phyloP scores from a whole-genome alignment of 2,329 filamentous ascomycete genomes.

The Colletotrichum trifolii region DNA sequence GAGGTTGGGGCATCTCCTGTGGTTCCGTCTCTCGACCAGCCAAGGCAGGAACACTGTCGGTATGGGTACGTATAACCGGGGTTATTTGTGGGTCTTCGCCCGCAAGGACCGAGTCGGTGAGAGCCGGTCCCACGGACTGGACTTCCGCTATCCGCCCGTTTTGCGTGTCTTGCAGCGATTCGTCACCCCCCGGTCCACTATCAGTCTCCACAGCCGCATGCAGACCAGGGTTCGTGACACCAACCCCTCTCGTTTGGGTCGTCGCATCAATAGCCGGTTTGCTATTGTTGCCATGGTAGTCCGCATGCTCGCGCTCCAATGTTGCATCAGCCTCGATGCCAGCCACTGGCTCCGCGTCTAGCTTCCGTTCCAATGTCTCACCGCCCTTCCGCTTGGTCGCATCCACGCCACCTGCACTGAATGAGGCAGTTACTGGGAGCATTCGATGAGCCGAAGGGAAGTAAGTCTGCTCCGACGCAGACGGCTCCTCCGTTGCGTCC shows the following conservation, averaged over 20 bases:
- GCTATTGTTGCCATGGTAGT: conserved; percentile 27
- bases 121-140: conserved; percentile 35
- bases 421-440: conserved; percentile 3
- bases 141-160: conserved; percentile 36
- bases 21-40: conserved; percentile 36
- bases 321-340: conserved; percentile 33
- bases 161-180: conserved; percentile 37
- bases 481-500: conserved; percentile 12
- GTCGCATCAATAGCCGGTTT: conserved; percentile 17
- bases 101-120: conserved; percentile 38
- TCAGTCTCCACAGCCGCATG: conserved; percentile 33
- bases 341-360: conserved; percentile 24
- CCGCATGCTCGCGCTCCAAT: conserved; percentile 27
- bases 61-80: conserved; percentile 17
- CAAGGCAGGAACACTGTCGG: conserved; percentile 13
- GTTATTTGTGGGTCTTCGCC: conserved; percentile 33
- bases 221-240: conserved; percentile 22
- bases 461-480: conserved; percentile 4
- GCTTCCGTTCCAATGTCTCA: conserved; percentile 25
- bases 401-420: conserved; percentile 4
- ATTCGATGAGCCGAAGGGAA: conserved; percentile 16
- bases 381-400: conserved; percentile 32
- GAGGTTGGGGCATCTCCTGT: conserved; percentile 34
- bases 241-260: conserved; percentile 27
- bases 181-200: conserved; percentile 19